A percentile compares a stretch with the other conserved stretches of the same genome.
Conservation (phyloP, 2,329 filamentous ascomycete species). For the Talaromyces sp. region DNA sequence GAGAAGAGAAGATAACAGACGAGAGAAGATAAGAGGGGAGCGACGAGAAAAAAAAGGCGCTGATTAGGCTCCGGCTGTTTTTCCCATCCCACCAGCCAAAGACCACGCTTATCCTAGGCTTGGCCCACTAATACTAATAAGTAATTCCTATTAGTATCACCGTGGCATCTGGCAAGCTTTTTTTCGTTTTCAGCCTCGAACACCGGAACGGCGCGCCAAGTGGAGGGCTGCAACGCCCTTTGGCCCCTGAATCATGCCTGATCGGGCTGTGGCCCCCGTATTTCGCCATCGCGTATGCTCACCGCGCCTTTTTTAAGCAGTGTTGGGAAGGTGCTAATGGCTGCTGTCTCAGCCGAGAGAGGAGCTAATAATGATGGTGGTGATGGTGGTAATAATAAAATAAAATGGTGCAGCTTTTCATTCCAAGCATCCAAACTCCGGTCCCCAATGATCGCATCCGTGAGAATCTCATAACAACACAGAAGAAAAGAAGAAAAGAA, state of each 20-base stretch:
- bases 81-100: not conserved
- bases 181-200: not conserved
- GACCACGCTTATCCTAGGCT: not conserved
- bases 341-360: not conserved
- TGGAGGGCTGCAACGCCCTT: not conserved
- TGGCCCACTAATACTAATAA: not conserved
- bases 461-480: not conserved
- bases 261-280: not conserved
- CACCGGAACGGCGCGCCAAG: not conserved
- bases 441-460: not conserved
- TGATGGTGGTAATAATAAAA: too few species aligned
- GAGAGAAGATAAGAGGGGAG: not conserved
- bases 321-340: too few species aligned
- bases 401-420: not conserved
- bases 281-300: not conserved
- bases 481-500: too few species aligned
- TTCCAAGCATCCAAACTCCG: not conserved
- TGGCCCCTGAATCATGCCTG: not conserved
- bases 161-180: not conserved
- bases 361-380: not conserved
- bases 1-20: not conserved
- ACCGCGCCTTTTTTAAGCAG: not conserved
- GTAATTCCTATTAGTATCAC: not conserved
- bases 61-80: not conserved
- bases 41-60: not conserved